Evolutionary conservation across 306 rosid genomes (phyloP), one percentile per base, ranked within the genome.

Genomic region (Luffa acutangula): DNA sequence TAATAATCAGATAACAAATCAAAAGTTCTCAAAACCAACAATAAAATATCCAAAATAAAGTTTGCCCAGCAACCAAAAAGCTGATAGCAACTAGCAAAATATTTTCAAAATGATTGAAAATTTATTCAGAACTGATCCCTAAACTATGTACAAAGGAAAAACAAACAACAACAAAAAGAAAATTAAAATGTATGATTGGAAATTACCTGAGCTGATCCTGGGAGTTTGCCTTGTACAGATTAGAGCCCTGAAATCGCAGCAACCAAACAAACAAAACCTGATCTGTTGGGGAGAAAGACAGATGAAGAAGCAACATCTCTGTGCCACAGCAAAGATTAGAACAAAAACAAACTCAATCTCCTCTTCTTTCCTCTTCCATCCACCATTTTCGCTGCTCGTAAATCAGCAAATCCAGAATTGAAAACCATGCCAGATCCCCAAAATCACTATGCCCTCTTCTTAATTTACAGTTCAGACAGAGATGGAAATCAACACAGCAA

Each of bases 231-330:
- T 31, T 73, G 77, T 14, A 6, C 9, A 71, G 20, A 71, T 6
- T 71, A 25, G n/a, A 46, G 76, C 76, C 76, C 18, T 21, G 77
- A 73, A 73, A 25, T 14, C 21, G 42, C 59, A 21, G 59, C 77
- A 72, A 72, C 77, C 77, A 48, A 72, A 45, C 57, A 45, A 43
- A 72, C 76, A 45, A 70, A 70, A 72, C 77, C 77, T 25, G 8
- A 72, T 73, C 77, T 49, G 58, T 49, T 13, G 41, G 10, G 77
- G 31, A 70, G 36, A 21, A 69, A 20, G 37, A 10, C 11, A 36
- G 21, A 64, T 36, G 48, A 66, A 21, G 33, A 69, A 21, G 12
- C 76, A 21, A 46, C 76, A 20, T 14, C 6, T 48, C 77, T 25
- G 43, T 31, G 21, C 59, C 77, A 46, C 25, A 31, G 70, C 31